phyloP scores from a whole-genome alignment of 192 early-diverging fungal genomes.

The Umbelopsis vinacea region DNA sequence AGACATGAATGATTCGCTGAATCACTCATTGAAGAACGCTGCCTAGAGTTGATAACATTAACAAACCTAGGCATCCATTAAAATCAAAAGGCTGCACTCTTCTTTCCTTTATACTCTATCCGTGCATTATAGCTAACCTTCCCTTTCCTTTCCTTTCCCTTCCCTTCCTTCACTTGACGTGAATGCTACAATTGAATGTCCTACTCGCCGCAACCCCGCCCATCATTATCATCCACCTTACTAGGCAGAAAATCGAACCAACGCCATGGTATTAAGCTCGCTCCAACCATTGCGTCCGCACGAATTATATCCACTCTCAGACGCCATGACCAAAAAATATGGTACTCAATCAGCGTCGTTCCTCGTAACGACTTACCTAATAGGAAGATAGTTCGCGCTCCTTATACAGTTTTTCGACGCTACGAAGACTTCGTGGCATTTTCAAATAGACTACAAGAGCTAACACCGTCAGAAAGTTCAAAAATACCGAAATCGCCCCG shows the following conservation, averaged over 20 bases:
- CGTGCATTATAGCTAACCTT: not conserved
- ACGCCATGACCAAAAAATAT: constrained; percentile 37
- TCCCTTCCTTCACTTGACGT: not conserved
- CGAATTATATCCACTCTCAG: constrained; percentile 30
- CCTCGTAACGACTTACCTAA: constrained; percentile 23
- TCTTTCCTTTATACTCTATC: not conserved
- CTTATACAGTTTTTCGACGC: constrained; percentile 32
- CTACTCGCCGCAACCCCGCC: not conserved
- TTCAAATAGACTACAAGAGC: constrained; percentile 29
- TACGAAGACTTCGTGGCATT: constrained; percentile 40
- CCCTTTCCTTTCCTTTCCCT: not conserved
- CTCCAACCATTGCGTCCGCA: constrained; percentile 25
- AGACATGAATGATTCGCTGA: not conserved
- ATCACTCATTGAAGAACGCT: not conserved
- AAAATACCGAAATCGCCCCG: constrained; percentile 11
- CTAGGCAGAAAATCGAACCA: not conserved
- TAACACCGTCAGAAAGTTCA: not conserved
- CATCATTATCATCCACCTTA: constrained; percentile 13
- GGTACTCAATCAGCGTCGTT: constrained; percentile 35
- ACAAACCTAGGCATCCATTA: not conserved
- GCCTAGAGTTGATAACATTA: not conserved
- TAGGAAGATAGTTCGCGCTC: constrained; percentile 5
- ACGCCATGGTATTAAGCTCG: constrained; percentile 26
- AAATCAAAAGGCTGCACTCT: not conserved
- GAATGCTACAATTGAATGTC: constrained; percentile 6